Base-by-base conservation (phyloP, 2,329 filamentous ascomycete species). In the Hymenoscyphus albidus region DNA sequence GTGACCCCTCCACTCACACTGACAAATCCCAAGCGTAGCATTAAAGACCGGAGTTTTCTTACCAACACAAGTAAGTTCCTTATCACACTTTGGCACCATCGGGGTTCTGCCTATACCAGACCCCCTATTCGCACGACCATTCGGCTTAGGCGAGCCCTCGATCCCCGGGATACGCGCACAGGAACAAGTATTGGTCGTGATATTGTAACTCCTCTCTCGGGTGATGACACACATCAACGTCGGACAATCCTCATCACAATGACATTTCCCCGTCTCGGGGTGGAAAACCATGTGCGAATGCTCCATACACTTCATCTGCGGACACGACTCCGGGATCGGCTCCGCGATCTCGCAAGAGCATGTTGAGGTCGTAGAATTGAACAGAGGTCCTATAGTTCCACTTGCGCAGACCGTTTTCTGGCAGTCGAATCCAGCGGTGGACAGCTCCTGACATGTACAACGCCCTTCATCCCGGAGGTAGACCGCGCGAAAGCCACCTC, bases 271-370 rank as follows among this genome's bases (percentile, higher is more conserved):
- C 0, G 67, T 66, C 6, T 66, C 65, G 1, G 67, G 63, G 31
- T 70, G 62, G 44, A 66, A 71, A 6, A 71, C 67, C 13, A 67
- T 61, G 55, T 70, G 68, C 10, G 65, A 51, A 13, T 61, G 63
- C 12, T 63, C 62, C 0, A 48, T 48, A 31, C 68, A 71, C 57
- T 71, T 69, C 27, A 71, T 66, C 16, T 57, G 58, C 61, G 67
- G 69, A 32, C 68, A 71, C 32, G 65, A 66, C 5, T 40, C 22
- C 5, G 44, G 56, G 13, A 64, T 64, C 5, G 51, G 59, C n/a
- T 66, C 39, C 39, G 64, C 32, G 40, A 70, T 18, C 51, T 67
- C 62, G 62, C 69, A 70, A 22, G 59, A 61, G 38, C 69, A 71
- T n/a, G 60, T 66, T 59, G 67, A 64, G 14, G 63, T 62, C 2